Evolutionary conservation across 1,139 yeast genomes (phyloP).

Genomic region (Blastobotrys buckinghamii): DNA sequence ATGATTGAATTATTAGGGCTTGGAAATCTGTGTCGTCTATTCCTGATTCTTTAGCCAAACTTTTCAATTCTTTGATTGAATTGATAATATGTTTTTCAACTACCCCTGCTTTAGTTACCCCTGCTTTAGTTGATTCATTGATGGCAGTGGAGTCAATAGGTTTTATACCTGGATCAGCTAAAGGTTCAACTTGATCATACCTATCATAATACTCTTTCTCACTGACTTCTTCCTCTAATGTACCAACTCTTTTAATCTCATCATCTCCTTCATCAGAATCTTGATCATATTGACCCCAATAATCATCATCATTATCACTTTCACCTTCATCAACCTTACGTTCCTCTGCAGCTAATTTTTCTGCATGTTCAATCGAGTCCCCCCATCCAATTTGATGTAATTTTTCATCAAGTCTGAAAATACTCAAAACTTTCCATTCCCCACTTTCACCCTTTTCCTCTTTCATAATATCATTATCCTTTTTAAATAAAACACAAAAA

Average conservation of each 20-base stretch:
- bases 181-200: constrained; percentile 12
- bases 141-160: too few species aligned
- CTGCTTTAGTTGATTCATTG: too few species aligned
- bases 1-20: too few species aligned
- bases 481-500: neutral
- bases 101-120: too few species aligned
- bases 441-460: too few species aligned
- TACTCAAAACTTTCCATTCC: constrained; percentile 12
- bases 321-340: neutral
- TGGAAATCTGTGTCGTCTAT: too few species aligned
- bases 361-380: neutral
- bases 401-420: constrained; percentile 1
- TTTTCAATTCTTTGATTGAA: neutral
- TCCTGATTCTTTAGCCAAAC: constrained; percentile 6
- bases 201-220: constrained; percentile 6
- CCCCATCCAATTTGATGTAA: neutral
- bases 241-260: too few species aligned
- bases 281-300: constrained; percentile 12
- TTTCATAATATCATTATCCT: neutral
- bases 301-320: constrained; percentile 10
- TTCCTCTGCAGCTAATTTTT: neutral
- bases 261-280: constrained; percentile 1
- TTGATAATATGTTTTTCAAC: neutral
- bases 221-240: too few species aligned
- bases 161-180: constrained; percentile 2